Base-by-base conservation (phyloP, 2,329 filamentous ascomycete genomes). In the Graphilbum sp. region DNA sequence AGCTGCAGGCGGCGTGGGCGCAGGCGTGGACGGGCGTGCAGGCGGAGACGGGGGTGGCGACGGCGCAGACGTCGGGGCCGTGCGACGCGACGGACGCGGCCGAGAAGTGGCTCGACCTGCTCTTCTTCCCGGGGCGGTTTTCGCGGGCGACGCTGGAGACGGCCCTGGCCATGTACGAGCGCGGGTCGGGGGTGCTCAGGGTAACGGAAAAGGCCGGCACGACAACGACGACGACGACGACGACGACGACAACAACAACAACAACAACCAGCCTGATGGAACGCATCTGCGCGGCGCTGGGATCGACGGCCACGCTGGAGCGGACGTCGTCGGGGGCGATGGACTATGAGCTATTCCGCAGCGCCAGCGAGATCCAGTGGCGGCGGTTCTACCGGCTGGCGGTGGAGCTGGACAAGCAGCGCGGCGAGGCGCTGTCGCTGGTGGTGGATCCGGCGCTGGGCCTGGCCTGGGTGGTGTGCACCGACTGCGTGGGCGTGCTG, bases 321-420 rank as follows among this genome's bases (percentile, higher is more conserved):
- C 74, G 73, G 38, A 64, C 62, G 23, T 61, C 72, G 10, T 67
- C 73, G 13, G 75, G 75, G 13, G 69, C 69, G 21, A 73, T 83
- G 57, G 80, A 92, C 50, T 84, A 83, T 47, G 74, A 80, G 19
- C 69, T 77, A 41, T 90, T 87, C 53, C 71, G 80, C 40, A 62
- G 66, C 25, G 76, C 83, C 24, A 76, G 79, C 38, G 80, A 90
- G 51, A 68, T 72, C 11, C 86, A 94, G 54, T 98, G 90, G 90
- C 75, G 81, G 45, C 74, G 82, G 36, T 93, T 93, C 56, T 94
- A 86, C 61, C 76, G 86, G 24, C 67, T 96, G 16, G 68, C 93
- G 16, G 67, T 82, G 12, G 87, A 94, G 53, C 62, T 98, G 31
- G 86, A 96, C 53, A 86, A 81, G 50, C 79, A 84, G 50, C 71